Evolutionary conservation across 495 filamentous ascomycete genomes (phyloP).

Genomic region (Penicillium silybi): DNA sequence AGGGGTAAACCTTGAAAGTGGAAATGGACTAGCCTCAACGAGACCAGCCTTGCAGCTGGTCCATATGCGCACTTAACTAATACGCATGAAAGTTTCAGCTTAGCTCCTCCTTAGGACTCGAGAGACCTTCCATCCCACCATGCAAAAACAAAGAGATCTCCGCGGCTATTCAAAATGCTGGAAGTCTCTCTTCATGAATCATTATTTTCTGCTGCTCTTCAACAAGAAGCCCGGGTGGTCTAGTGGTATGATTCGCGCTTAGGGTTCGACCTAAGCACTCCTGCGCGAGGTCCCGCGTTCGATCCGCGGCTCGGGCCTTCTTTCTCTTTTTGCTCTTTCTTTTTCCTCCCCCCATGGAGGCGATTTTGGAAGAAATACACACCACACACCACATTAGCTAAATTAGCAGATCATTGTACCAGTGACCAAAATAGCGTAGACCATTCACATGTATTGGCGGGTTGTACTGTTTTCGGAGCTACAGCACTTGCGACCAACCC

Average conservation of each 20-base stretch:
- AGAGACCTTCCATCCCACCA: not conserved
- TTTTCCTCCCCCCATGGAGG: too few relatives aligned
- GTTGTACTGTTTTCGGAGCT: too few relatives aligned
- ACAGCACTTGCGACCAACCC: too few relatives aligned
- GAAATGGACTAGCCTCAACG: not conserved
- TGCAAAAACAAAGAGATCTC: too few relatives aligned
- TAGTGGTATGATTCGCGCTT: constrained; percentile 48
- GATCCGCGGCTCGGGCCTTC: constrained; percentile 9
- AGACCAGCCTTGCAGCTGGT: not conserved
- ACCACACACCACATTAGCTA: too few relatives aligned
- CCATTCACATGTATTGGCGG: too few relatives aligned
- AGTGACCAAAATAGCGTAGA: too few relatives aligned
- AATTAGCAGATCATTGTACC: too few relatives aligned
- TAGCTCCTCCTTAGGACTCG: not conserved
- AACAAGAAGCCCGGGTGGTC: constrained; percentile 28
- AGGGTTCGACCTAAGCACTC: constrained; percentile 28
- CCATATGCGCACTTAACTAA: not conserved
- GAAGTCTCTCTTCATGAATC: not conserved
- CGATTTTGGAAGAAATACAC: too few relatives aligned
- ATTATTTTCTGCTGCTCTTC: not conserved
- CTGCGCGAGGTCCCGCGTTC: constrained; percentile 33
- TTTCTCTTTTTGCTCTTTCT: constrained; percentile 3
- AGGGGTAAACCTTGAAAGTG: not conserved
- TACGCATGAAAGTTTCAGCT: not conserved
- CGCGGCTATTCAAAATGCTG: too few relatives aligned